Evolutionary conservation across 371 early-diverging fungal species (phyloP).

Genomic region (Mortierella sp.): DNA sequence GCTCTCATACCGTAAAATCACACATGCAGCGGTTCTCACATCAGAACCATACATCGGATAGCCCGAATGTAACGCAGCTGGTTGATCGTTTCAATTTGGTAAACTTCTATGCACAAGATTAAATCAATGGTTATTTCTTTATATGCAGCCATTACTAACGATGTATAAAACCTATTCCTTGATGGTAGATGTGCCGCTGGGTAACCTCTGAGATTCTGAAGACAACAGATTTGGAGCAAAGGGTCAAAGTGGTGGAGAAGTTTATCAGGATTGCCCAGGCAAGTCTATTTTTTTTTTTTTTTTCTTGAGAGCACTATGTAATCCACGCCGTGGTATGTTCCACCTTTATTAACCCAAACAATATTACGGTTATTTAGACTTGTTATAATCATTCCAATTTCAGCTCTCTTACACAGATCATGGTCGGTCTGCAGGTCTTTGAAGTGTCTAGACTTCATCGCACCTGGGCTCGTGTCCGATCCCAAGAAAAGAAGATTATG

Average conservation of each 20-base stretch:
- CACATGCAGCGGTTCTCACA: conserved; percentile 15
- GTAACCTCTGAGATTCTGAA: conserved; percentile 77
- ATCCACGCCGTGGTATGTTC: not conserved
- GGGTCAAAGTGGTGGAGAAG: conserved; percentile 77
- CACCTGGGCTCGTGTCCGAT: conserved; percentile 71
- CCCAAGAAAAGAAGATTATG: conserved; percentile 63
- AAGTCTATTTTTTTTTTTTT: conserved; percentile 8
- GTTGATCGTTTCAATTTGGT: conserved; percentile 79
- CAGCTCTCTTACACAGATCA: conserved; percentile 71
- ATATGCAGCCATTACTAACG: no score
- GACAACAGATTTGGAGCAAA: conserved; percentile 63
- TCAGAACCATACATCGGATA: conserved; percentile 18
- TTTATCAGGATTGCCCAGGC: conserved; percentile 81
- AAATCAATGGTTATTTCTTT: not conserved
- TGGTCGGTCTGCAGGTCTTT: conserved; percentile 73
- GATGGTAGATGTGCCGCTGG: conserved; percentile 71
- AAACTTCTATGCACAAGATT: not conserved
- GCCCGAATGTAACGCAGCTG: conserved; percentile 67
- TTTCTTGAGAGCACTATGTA: not conserved
- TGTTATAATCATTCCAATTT: conserved; percentile 76
- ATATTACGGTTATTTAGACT: conserved; percentile 55
- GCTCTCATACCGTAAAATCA: conserved; percentile 21
- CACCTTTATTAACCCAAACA: not conserved
- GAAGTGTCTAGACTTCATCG: conserved; percentile 69
- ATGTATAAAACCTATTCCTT: no score